Base-by-base conservation (phyloP, 1,284 basidiomycete species). In the Ustilago bromivora region DNA sequence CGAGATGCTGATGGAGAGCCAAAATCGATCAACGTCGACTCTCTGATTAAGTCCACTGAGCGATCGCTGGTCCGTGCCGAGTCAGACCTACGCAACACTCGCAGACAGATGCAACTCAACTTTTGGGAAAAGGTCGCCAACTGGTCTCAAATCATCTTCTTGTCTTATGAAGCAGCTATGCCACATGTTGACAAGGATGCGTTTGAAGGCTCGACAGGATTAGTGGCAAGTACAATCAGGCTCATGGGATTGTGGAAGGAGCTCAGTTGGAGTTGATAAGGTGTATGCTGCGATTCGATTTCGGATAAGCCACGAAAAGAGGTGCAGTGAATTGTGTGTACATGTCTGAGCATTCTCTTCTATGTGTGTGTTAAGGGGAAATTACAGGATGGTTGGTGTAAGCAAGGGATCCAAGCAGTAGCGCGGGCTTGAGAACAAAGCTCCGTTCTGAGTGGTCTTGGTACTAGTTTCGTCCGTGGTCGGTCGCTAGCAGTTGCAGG, bases 151-250 rank as follows among this genome's bases (percentile, higher is more conserved):
- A 13, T 47, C 56, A 49, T 68, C 53, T 82, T 82, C 38, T 59
- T 76, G 11, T 43, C 64, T 0, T 76, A 71, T 64, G 81, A 82
- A 67, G 76, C 81, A 8, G 66, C 63, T 1, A 52, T 57, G 19
- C 79, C 81, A 0, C 59, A 68, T 19, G 46, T 69, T 4, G 79
- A 82, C 61, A 80, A 80, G 57, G 79, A 79, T 2, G 59, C 54
- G 15, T 53, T 77, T 1, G 81, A 82, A 52, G 79, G 74, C 1
- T 66, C 66, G 67, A 73, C 79, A 1, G 76, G 74, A 1, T 17
- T 76, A 13, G 13, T 79, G 11, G 74, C 79, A 3, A 74, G 74
- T 35, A 34, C 57, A 1, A 72, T 82, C 19, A 57, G 81, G 2
- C 58, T 82, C 15, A 31, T 61, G 6, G 60, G 47, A 12, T 49